phyloP scores from a whole-genome alignment of 345 rosid species.

The Gossypium longicalyx region DNA sequence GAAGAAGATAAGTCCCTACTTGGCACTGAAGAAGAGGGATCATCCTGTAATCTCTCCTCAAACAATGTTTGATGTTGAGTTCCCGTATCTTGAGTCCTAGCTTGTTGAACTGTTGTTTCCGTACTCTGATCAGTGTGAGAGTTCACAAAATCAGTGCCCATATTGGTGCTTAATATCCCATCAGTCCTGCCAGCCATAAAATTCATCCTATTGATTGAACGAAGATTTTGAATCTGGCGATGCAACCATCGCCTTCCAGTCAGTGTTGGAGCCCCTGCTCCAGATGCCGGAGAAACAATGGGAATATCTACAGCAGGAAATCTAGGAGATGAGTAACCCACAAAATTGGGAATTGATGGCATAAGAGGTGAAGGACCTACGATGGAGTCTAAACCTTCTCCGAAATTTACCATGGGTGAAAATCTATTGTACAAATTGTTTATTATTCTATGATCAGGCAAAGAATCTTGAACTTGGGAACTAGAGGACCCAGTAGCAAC shows the following conservation, averaged over 20 bases:
- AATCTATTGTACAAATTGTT: background rate
- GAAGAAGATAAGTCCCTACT: conserved; percentile 33
- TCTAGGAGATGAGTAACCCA: background rate
- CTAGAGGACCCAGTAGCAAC: background rate
- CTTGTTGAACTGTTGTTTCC: background rate
- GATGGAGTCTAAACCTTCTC: background rate
- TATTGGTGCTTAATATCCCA: background rate
- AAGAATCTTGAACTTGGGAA: background rate
- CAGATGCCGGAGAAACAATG: background rate
- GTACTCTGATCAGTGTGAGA: background rate
- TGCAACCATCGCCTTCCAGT: background rate
- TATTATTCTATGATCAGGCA: background rate
- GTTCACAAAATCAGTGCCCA: background rate
- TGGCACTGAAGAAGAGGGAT: conserved; percentile 37
- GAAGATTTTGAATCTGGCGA: background rate
- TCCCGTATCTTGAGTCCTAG: background rate
- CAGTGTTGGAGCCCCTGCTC: background rate
- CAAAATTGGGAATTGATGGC: background rate
- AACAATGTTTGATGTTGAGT: conserved; percentile 14
- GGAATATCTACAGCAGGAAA: background rate
- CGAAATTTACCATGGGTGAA: background rate
- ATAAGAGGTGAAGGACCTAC: background rate
- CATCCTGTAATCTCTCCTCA: conserved; percentile 40
- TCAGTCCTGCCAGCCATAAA: background rate
- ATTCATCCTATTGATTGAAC: background rate